A percentile compares a stretch with the other conserved stretches of the same genome.
Conservation (phyloP, 2,329 filamentous ascomycete species). For the Fusarium sp. region DNA sequence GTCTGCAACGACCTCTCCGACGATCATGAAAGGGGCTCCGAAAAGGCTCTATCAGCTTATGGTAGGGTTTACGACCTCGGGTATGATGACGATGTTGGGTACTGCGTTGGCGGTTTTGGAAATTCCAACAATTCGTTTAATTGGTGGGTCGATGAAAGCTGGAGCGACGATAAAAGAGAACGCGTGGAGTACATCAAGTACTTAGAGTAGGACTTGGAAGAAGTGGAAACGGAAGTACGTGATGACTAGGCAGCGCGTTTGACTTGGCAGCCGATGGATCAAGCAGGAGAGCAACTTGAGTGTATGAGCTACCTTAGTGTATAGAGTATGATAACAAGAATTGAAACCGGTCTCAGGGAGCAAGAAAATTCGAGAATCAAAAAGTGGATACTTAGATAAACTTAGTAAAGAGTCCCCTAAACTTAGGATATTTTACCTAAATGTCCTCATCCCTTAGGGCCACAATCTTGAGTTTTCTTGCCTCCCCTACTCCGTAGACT, state of each 20-base stretch:
- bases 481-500: not conserved
- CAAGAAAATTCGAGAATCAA: not conserved
- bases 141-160: rapidly evolving
- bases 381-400: not conserved
- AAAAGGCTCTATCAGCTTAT: rapidly evolving
- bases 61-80: not conserved
- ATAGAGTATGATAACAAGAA: rapidly evolving
- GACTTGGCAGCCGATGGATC: not conserved
- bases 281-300: not conserved
- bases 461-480: not conserved
- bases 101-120: not conserved
- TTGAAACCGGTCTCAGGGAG: not conserved
- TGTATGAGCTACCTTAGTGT: rapidly evolving
- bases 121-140: rapidly evolving
- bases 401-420: not conserved
- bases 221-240: not conserved
- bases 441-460: not conserved
- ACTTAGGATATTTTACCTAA: not conserved
- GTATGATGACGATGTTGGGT: not conserved
- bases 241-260: not conserved
- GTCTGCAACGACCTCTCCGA: not conserved
- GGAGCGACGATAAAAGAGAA: rapidly evolving
- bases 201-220: not conserved
- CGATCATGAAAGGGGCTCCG: rapidly evolving
- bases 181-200: not conserved